phyloP scores from a whole-genome alignment of 306 rosid genomes.

The Quercus berberidifolia region DNA sequence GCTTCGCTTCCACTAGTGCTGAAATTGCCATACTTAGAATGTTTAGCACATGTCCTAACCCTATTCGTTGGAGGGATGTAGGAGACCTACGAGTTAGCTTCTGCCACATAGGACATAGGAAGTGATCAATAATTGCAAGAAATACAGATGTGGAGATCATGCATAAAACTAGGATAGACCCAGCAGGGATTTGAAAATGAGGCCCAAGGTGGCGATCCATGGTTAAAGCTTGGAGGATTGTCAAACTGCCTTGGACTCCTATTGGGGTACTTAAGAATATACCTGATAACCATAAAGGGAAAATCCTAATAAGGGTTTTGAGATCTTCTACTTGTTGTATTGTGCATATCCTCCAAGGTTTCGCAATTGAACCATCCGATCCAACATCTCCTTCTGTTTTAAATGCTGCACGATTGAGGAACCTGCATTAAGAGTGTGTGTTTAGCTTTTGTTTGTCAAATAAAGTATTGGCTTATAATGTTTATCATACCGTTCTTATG shows the following conservation, averaged over 20 bases:
- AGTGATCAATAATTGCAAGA: conserved; percentile 42
- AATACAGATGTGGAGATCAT: conserved; percentile 37
- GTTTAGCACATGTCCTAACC: conserved; percentile 50
- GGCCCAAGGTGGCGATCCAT: conserved; percentile 55
- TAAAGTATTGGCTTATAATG: too few species aligned
- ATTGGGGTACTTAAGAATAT: conserved; percentile 49
- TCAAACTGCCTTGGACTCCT: conserved; percentile 38
- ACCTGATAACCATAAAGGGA: conserved; percentile 48
- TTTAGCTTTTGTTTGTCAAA: not conserved
- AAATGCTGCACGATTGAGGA: conserved; percentile 48
- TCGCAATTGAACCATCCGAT: conserved; percentile 36
- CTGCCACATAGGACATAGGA: conserved; percentile 40
- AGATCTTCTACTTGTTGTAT: conserved; percentile 60
- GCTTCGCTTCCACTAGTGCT: conserved; percentile 63
- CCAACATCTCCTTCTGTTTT: conserved; percentile 42
- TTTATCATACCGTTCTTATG: not conserved
- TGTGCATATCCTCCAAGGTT: conserved; percentile 57
- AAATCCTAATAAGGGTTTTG: conserved; percentile 37
- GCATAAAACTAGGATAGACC: conserved; percentile 30
- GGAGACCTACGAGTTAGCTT: conserved; percentile 29
- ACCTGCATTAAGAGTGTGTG: conserved; percentile 26
- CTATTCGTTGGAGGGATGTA: conserved; percentile 43
- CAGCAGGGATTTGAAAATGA: conserved; percentile 49
- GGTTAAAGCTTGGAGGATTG: conserved; percentile 56
- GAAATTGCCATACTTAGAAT: conserved; percentile 34